Base-by-base conservation (phyloP, 2,329 filamentous ascomycete genomes). In the Ceratocystis alfenasii region DNA sequence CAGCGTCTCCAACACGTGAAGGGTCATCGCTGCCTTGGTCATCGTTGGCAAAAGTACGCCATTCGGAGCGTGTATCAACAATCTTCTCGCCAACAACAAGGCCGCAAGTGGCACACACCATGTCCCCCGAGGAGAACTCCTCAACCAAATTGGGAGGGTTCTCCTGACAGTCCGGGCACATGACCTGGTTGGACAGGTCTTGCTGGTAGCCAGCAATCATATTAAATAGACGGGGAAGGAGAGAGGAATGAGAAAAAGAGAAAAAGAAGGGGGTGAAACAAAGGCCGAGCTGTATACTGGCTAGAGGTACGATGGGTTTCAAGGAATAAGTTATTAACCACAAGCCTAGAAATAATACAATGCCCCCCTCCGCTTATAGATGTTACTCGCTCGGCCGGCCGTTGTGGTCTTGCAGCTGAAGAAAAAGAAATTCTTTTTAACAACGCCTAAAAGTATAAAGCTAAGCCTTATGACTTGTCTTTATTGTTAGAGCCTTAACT, bases 21-120 rank as follows among this genome's bases (percentile, higher is more conserved):
- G 95, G 94, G 71, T 99, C 94, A 71, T 97, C 95, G 73, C 89
- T 92, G 72, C 90, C 90, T 75, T 96, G 90, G 74, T 99, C 95
- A 73, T 99, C 94, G 74, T 97, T 97, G 74, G 92, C 91, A 78
- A 99, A 99, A 0, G 94, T 99, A 74, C 94, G 90, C 94, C 94
- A 99, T 78, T 99, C 94, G 61, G 91, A 96, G 69, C 95, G 88
- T 68, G 90, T 95, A 74, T 99, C 95, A 73, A 99, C 92, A 74
- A 94, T 91, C 70, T 90, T 88, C 72, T 93, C 89, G 68, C 89
- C 88, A 36, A 99, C 83, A 5, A 99, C 94, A 44, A 96, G 81
- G 46, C 94, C 94, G 72, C 94, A 99, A 68, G 88, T 90, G 67
- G 83, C 88, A 74, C 94, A 99, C 65, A 99, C 90, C 74, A 95